Evolutionary conservation across 148 eudicot species (phyloP).

Genomic region (Diospyros kaki): DNA sequence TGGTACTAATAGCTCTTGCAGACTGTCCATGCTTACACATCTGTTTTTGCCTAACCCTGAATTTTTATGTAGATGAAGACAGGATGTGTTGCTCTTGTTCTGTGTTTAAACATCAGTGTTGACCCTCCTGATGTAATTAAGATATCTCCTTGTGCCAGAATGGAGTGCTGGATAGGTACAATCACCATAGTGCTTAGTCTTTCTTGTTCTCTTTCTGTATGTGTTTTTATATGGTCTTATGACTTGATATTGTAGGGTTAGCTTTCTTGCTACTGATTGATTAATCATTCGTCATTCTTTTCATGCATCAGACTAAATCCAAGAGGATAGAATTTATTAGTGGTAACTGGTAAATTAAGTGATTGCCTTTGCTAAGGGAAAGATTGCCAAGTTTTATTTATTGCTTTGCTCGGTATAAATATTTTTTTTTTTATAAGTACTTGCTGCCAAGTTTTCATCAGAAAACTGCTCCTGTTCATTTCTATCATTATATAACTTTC

Average conservation of each 20-base stretch:
- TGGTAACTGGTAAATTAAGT: background rate
- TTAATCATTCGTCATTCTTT: background rate
- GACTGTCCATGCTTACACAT: background rate
- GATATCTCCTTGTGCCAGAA: conserved; percentile 93
- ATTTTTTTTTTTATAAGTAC: background rate
- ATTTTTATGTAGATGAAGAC: conserved; percentile 82
- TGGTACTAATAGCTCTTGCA: background rate
- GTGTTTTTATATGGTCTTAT: background rate
- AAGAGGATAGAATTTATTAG: background rate
- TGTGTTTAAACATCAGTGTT: conserved; percentile 87
- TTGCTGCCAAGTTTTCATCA: background rate
- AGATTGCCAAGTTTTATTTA: background rate
- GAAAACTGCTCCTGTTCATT: too few species aligned
- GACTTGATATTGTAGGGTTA: background rate
- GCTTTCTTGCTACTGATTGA: background rate
- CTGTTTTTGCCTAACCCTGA: background rate
- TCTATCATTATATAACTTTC: too few species aligned
- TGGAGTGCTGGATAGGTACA: conserved; percentile 99
- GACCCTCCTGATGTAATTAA: conserved; percentile 98
- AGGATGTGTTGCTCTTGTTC: conserved; percentile 89
- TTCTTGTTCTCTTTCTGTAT: background rate
- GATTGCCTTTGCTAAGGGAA: background rate
- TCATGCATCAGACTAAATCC: background rate
- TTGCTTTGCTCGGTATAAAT: background rate
- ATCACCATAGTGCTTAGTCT: background rate